Percentiles rank a stretch among this genome's conserved stretches.
Evolutionary conservation across 1,139 yeast species (phyloP).

Genomic region (Protomyces gravidus): DNA sequence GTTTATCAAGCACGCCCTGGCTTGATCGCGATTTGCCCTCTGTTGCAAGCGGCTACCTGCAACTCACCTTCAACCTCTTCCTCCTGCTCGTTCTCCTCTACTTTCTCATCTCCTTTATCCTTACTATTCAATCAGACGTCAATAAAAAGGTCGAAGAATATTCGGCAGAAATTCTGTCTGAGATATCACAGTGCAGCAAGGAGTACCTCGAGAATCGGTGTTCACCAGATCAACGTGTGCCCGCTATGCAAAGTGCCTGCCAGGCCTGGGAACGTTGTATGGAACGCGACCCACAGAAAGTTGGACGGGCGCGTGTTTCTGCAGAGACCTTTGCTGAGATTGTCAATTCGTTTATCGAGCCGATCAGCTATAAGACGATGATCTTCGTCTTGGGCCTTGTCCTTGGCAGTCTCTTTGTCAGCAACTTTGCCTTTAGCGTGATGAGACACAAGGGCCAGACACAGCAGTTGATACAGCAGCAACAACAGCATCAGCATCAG

Average conservation of each 20-base stretch:
- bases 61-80: conserved; percentile 59
- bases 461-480: not conserved
- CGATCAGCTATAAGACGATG: conserved; percentile 72
- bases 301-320: conserved; percentile 71
- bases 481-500: not conserved
- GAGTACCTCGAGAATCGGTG: conserved; percentile 74
- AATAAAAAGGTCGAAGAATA: conserved; percentile 55
- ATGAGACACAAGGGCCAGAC: conserved; percentile 25
- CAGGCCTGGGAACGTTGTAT: conserved; percentile 75
- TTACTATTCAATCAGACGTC: conserved; percentile 66
- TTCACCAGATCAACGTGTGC: conserved; percentile 50
- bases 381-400: conserved; percentile 34
- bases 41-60: conserved; percentile 65
- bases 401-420: conserved; percentile 36
- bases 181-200: conserved; percentile 65
- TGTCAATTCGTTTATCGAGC: conserved; percentile 68
- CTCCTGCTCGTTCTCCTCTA: conserved; percentile 56
- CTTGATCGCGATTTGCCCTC: conserved; percentile 48
- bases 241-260: conserved; percentile 72
- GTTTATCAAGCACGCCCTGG: conserved; percentile 47
- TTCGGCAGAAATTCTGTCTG: conserved; percentile 52
- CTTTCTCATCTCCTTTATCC: conserved; percentile 53
- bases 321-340: conserved; percentile 82
- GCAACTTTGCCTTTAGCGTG: conserved; percentile 34
- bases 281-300: conserved; percentile 73